phyloP scores from a whole-genome alignment of 352 stramenopile genomes.

The Globisporangium barbulae region DNA sequence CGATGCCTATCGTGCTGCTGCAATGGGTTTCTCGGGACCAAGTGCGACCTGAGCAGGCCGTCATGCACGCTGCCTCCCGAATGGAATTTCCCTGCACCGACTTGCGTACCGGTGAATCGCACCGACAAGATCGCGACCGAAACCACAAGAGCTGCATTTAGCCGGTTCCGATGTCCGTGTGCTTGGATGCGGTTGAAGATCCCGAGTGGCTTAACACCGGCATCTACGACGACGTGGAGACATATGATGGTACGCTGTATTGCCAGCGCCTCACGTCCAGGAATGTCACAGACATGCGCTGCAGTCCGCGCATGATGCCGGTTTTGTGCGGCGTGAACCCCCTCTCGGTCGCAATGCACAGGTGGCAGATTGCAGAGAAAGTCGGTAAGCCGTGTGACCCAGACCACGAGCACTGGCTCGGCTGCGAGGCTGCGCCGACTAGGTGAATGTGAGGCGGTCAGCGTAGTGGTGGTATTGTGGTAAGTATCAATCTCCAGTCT shows the following conservation, averaged over 20 bases:
- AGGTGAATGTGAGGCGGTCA: too few species aligned
- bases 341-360: constrained; percentile 10
- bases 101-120: background rate
- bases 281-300: constrained; percentile 1
- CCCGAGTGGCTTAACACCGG: too few species aligned
- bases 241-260: too few species aligned
- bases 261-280: background rate
- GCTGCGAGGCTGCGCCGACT: too few species aligned
- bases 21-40: constrained; percentile 17
- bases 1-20: constrained; percentile 4
- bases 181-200: too few species aligned
- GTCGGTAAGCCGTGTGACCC: constrained; percentile 12
- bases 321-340: constrained; percentile 25
- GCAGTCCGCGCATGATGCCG: constrained; percentile 27
- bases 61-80: background rate
- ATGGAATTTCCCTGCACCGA: background rate
- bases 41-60: constrained; percentile 3
- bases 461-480: too few species aligned
- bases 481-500: too few species aligned
- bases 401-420: too few species aligned
- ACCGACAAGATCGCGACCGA: background rate
- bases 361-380: constrained; percentile 4
- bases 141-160: too few species aligned
- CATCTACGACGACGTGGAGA: too few species aligned
- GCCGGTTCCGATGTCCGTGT: too few species aligned